phyloP scores from a whole-genome alignment of 148 eudicot species.

The Cornus controversa region DNA sequence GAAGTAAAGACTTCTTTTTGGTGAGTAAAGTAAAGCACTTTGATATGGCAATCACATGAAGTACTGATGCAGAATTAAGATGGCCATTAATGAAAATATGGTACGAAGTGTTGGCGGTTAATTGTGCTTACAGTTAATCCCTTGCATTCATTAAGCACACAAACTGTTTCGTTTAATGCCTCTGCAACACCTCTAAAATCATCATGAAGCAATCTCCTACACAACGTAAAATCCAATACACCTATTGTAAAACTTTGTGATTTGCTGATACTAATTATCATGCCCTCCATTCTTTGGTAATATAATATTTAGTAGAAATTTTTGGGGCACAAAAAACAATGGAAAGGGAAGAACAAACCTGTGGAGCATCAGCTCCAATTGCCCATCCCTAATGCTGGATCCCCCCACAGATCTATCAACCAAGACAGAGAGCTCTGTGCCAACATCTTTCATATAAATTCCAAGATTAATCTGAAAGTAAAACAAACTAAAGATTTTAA shows the following conservation, averaged over 20 bases:
- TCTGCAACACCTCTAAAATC: conserved; percentile 89
- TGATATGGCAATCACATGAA: too few species aligned
- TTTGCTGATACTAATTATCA: background rate
- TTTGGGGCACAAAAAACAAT: background rate
- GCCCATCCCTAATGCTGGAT: conserved; percentile 86
- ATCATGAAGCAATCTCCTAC: conserved; percentile 82
- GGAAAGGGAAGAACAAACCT: conserved; percentile 41
- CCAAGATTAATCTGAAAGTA: conserved; percentile 80
- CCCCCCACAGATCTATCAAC: conserved; percentile 97
- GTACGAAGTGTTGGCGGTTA: background rate
- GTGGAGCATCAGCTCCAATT: conserved; percentile 94
- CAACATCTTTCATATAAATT: conserved; percentile 71
- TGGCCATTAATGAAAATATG: too few species aligned
- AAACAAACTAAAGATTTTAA: conserved; percentile 6
- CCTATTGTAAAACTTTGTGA: background rate
- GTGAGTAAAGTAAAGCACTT: too few species aligned
- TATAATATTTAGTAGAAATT: background rate
- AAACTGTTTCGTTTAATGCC: conserved; percentile 85
- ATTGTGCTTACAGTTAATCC: conserved; percentile 68
- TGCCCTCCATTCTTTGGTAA: background rate
- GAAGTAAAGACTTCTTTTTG: too few species aligned
- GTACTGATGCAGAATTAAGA: too few species aligned
- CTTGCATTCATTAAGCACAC: conserved; percentile 50
- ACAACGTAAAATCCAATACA: conserved; percentile 15
- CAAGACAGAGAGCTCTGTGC: conserved; percentile 73